Evolutionary conservation across 2,329 filamentous ascomycete genomes (phyloP).

Genomic region (Penicillium polonicum): DNA sequence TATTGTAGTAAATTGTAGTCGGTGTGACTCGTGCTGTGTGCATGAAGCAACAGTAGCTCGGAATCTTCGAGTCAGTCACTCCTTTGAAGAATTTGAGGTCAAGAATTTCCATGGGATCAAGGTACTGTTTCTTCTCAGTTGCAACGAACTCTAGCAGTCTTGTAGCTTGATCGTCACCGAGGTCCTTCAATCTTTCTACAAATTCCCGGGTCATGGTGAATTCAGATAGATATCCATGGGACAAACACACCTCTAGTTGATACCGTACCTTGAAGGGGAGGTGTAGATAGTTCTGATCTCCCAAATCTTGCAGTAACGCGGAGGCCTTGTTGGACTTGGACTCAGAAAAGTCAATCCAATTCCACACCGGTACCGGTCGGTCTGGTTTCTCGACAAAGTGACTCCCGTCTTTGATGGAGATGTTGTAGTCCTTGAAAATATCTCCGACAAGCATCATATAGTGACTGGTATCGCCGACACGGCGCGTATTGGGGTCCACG

Average conservation of each 20-base stretch:
- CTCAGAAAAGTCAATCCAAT: conserved; percentile 40
- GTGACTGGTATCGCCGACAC: conserved; percentile 17
- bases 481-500: no score
- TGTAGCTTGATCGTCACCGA: conserved; percentile 56
- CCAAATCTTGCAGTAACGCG: conserved; percentile 37
- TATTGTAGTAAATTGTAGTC: conserved; percentile 74
- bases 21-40: conserved; percentile 80
- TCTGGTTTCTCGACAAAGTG: conserved; percentile 42
- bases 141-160: conserved; percentile 72
- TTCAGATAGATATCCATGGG: conserved; percentile 72
- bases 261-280: conserved; percentile 76
- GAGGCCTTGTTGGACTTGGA: conserved; percentile 26
- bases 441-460: conserved; percentile 48
- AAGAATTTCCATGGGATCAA: conserved; percentile 73
- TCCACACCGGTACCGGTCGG: conserved; percentile 35
- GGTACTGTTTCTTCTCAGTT: conserved; percentile 61
- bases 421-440: conserved; percentile 70
- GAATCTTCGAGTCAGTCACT: conserved; percentile 55
- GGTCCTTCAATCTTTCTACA: conserved; percentile 56
- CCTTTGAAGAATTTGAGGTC: conserved; percentile 47
- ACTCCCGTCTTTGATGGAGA: conserved; percentile 51
- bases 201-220: conserved; percentile 69
- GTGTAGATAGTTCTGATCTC: conserved; percentile 36
- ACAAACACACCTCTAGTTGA: conserved; percentile 91
- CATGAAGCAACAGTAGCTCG: conserved; percentile 70